Evolutionary conservation across 371 early-diverging fungal genomes (phyloP), one percentile per base, ranked within the genome.

Genomic region (Hamiltosporidium tvaerminnensis): DNA sequence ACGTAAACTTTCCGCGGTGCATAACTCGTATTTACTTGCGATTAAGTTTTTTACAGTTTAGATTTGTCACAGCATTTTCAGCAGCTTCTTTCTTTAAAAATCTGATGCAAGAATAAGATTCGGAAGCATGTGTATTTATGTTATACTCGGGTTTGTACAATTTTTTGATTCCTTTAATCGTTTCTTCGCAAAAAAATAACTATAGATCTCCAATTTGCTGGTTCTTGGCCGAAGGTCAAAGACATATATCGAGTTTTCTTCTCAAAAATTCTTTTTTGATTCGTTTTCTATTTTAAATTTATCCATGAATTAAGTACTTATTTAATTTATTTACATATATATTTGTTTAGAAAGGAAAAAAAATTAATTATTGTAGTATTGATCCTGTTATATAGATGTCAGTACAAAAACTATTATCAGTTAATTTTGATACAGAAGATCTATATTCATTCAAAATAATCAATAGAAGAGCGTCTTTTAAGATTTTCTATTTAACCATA

Each of bases 91-190:
- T 53, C n/a, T 73, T 64, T 47, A 33, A 50, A 66, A 70, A 75
- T 2, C 68, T 69, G 9, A 79, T 66, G 59, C 73, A 75, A n/a
- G 75, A 75, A 63, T 65, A 78, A 23, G 68, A 67, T 10, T 61
- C 61, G 34, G 41, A n/a, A 7, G 5, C 32, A n/a, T 47, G 50
- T 9, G 14, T 44, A 23, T 34, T 38, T 12, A 48, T 16, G 1
- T 31, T 14, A 7, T 56, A 36, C 23, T 23, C 23, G 23, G 23
- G 23, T 23, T 23, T 23, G 37, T 68, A 53, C 7, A 39, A 61
- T 23, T 76, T 48, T 30, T 57, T 63, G 33, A 75, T 53, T 1
- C 16, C 56, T 49, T 53, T 31, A 10, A 76, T 62, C 14, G 49
- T 39, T 7, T 66, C 72, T 10, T 67, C 59, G 56, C 52, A 1